Conservation (phyloP, 2,329 filamentous ascomycete species). For the Nannizziopsis arthrosporioides region DNA sequence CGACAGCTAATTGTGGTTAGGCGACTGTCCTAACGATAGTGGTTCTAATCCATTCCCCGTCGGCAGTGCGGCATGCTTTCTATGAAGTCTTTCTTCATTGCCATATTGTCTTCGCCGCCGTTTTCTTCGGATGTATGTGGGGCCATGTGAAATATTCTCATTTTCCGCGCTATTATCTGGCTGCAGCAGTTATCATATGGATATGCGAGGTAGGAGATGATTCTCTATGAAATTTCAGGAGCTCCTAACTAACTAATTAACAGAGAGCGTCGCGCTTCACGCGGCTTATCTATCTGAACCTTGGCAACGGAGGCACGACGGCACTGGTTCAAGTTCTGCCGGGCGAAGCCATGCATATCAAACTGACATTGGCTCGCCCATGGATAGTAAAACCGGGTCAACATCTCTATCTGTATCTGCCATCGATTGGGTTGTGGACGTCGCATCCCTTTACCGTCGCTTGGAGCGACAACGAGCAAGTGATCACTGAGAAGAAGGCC, state of each 20-base stretch:
- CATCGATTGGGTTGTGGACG: slow-evolving; percentile 55
- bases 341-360: slow-evolving; percentile 59
- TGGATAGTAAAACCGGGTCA: slow-evolving; percentile 57
- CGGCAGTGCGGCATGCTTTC: slow-evolving; percentile 79
- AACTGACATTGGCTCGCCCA: slow-evolving; percentile 55
- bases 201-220: slow-evolving; percentile 43
- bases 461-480: slow-evolving; percentile 53
- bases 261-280: slow-evolving; percentile 49
- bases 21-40: slow-evolving; percentile 47
- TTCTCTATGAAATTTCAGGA: not conserved
- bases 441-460: slow-evolving; percentile 69
- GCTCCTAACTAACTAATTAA: slow-evolving; percentile 11
- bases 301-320: slow-evolving; percentile 47
- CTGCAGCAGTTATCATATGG: slow-evolving; percentile 68
- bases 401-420: slow-evolving; percentile 64
- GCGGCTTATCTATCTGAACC: slow-evolving; percentile 55
- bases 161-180: slow-evolving; percentile 61
- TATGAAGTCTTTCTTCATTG: slow-evolving; percentile 91
- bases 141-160: slow-evolving; percentile 59
- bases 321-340: slow-evolving; percentile 57
- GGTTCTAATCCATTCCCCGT: slow-evolving; percentile 59
- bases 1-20: slow-evolving; percentile 19
- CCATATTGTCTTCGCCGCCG: slow-evolving; percentile 64
- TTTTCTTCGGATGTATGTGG: slow-evolving; percentile 61
- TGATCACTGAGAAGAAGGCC: slow-evolving; percentile 31